Base-by-base conservation (phyloP, 768 basidiomycete genomes). In the Boletus rufocinnamomeus region DNA sequence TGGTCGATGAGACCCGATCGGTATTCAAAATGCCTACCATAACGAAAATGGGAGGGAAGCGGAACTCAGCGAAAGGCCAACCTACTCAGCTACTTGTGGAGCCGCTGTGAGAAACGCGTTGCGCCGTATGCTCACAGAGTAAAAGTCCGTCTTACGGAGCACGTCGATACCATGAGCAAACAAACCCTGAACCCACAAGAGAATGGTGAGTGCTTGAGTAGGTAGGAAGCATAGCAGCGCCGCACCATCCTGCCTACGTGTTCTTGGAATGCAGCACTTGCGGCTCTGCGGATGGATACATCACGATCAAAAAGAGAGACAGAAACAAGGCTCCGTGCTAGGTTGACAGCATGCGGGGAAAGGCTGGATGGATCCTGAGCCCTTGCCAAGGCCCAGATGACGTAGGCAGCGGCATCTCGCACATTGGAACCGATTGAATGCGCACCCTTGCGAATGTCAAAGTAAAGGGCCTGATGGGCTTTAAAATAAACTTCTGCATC, bases 261-360 rank as follows among this genome's bases (percentile, higher is more conserved):
- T 76, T 99, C 97, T 74, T 99, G 97, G 71, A 93, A 98, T 14
- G 95, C 93, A 19, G 97, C 97, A 72, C 96, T 98, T 14, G 95
- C 95, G 16, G 97, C 96, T 63, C 97, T 79, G 27, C 97, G 83
- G 55, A 99, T 94, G 60, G 93, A 92, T 30, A 98, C 86, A 73
- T 99, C 97, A 34, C 97, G 84, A 76, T 99, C 97, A 69, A 86
- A 95, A 32, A 93, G 76, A 2, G 96, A 85, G 27, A 93, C 89
- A 25, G 84, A 82, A n/a, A 87, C 84, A 58, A 98, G 81, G 34
- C 77, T 76, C 45, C 79, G 82, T 6, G 95, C 90, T 23, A 98
- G 81, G 47, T 78, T 75, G 4, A 76, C 71, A 6, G 90, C 83
- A 69, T 88, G 83, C 0, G 85, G 86, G 44, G 74, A 71, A 54